Base-by-base conservation (phyloP, 345 rosid genomes). In the Ceriops tagal region DNA sequence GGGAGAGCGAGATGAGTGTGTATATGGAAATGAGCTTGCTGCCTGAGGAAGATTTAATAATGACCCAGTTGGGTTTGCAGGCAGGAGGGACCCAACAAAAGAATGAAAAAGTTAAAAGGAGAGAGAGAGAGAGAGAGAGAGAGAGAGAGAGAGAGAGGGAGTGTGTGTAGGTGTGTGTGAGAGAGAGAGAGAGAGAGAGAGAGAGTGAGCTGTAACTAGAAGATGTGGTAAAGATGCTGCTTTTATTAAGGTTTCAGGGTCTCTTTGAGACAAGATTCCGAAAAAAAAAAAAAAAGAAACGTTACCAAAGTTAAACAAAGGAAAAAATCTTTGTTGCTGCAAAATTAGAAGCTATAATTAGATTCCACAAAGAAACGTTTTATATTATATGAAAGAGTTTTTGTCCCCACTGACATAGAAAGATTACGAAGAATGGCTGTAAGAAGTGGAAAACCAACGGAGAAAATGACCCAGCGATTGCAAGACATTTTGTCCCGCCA, bases 181-280 rank as follows among this genome's bases (percentile, higher is more conserved):
- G 20, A 53, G 46, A 24, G 39, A n/a, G 52, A 43, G 46, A 64
- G 46, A 64, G 39, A 58, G 28, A 39, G 53, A 16, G 61, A 1
- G 64, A 0, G 30, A 13, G 34, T 30, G 28, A 37, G 71, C 37
- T 34, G 10, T 8, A 7, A 34, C 10, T 69, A 18, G 67, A 77
- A 83, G 81, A 81, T 80, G 87, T 78, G 30, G 84, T 67, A 79
- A 81, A 87, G 81, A 80, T 72, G 76, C 61, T 69, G 76, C 83
- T 27, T 84, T 88, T 87, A 80, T 84, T 81, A 84, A 87, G 92
- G 89, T 81, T 85, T 78, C 81, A 34, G 70, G 83, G 86, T 78
- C 69, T 47, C 53, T 22, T 61, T 51, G 83, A 77, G 82, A 78
- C 86, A 83, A 62, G 69, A 28, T 53, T 72, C 26, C 46, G 68